Evolutionary conservation across 306 rosid species (phyloP).

Genomic region (Spatholobus suberectus): DNA sequence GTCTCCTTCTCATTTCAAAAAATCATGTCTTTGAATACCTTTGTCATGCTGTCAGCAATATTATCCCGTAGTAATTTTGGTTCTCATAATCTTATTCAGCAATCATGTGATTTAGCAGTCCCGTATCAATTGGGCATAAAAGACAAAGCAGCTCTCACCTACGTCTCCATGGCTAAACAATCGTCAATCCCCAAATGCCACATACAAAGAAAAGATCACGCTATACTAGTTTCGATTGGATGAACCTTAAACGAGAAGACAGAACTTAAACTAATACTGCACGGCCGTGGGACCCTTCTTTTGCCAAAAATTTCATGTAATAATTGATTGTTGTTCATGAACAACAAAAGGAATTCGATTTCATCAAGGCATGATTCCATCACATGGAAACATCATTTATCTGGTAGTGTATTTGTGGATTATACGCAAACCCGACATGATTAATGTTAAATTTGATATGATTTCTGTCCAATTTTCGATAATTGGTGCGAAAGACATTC

Average conservation of each 20-base stretch:
- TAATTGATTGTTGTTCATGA: not conserved
- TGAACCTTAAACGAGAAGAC: not conserved
- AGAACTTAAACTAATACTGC: not conserved
- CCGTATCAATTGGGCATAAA: not conserved
- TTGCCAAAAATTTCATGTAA: not conserved
- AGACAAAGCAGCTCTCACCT: not conserved
- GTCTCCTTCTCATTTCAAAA: not conserved
- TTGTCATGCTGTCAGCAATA: not conserved
- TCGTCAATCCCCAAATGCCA: not conserved
- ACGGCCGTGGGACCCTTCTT: not conserved
- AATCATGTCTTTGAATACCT: not conserved
- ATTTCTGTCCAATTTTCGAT: too few species aligned
- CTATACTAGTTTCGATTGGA: not conserved
- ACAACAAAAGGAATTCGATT: not conserved
- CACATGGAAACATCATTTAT: not conserved
- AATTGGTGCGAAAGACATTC: not conserved
- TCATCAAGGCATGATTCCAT: not conserved
- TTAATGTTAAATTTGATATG: not conserved
- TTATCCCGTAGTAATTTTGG: not conserved
- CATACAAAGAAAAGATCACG: not conserved
- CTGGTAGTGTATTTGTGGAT: not conserved
- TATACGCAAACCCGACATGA: not conserved
- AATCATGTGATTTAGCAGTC: not conserved
- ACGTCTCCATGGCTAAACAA: not conserved
- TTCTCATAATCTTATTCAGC: not conserved